Base-by-base conservation (phyloP, 208 protist species). In the Porcisia deanei region DNA sequence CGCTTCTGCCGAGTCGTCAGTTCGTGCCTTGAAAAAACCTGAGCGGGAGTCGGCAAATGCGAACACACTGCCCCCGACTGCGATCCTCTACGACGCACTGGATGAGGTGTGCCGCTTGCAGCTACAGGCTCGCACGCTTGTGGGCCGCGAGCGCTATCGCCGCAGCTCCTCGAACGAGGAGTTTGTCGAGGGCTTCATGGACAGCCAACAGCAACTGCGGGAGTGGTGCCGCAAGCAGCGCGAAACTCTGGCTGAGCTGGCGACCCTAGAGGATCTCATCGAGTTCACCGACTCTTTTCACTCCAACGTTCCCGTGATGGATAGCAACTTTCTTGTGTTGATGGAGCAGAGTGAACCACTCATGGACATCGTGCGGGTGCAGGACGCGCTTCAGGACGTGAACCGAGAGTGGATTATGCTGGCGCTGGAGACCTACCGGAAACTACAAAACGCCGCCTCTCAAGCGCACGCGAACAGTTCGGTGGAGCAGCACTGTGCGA, bases 241-340 rank as follows among this genome's bases (percentile, higher is more conserved):
- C 60, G 81, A 88, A 41, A 91, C 89, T n/a, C 80, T 97, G 30
- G 73, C 88, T 34, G 79, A 71, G 49, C 76, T 95, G 39, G 79
- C 77, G 14, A 67, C 78, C 25, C 41, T 94, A 52, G 80, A 85
- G 39, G 87, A 94, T 53, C 37, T 96, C 53, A 73, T 80, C 22
- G 85, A 88, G 74, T 96, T 97, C 77, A 89, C 76, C 74, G 84
- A 80, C 30, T 94, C 89, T 5, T 91, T 97, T 67, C 71, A 79
- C 49, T 74, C 81, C 16, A 97, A 97, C 73, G 90, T 93, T 57
- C 73, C 79, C 3, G 90, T 96, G 25, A 97, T 96, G 91, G 90
- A 94, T 55, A 92, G 85, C 69, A 96, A 97, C 79, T 96, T 96
- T 76, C 83, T 93, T 39, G 88, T 95, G 12, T 80, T 97, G 14